Conservation (phyloP, 2,329 filamentous ascomycete species). For the Aspergillus pseudonomiae region DNA sequence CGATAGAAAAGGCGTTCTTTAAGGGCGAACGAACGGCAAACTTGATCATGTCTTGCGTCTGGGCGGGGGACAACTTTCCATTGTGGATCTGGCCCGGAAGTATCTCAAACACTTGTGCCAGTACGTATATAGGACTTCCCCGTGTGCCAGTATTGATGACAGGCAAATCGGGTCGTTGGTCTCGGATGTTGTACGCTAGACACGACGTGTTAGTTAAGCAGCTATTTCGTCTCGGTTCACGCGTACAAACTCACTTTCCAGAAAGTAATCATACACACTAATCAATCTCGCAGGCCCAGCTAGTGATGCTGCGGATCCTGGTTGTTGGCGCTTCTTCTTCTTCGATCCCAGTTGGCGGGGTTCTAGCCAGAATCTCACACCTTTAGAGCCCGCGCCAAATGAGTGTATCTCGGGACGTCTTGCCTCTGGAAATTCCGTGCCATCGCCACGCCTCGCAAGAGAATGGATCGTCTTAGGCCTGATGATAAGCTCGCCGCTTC, state of each 20-base stretch:
- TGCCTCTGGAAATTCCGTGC: not conserved
- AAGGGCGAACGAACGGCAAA: not conserved
- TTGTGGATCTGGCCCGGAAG: slow-evolving; percentile 61
- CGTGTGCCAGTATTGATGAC: slow-evolving; percentile 66
- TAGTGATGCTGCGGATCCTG: not conserved
- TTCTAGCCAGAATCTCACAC: slow-evolving; percentile 8
- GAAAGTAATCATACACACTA: slow-evolving; percentile 27
- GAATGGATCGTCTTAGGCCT: slow-evolving; percentile 1
- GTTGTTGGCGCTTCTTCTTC: not conserved
- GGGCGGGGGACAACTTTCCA: slow-evolving; percentile 37
- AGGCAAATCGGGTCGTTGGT: slow-evolving; percentile 47
- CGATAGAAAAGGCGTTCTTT: not conserved
- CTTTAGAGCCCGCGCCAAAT: slow-evolving; percentile 6
- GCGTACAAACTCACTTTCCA: slow-evolving; percentile 16
- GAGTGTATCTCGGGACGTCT: not conserved
- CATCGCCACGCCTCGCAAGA: slow-evolving; percentile 6
- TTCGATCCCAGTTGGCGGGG: not conserved
- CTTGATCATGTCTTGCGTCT: slow-evolving; percentile 5
- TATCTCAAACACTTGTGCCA: slow-evolving; percentile 65
- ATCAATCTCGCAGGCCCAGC: slow-evolving; percentile 15
- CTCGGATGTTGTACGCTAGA: slow-evolving; percentile 39
- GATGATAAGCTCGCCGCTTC: not conserved
- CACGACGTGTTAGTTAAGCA: not conserved
- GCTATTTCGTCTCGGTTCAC: too few relatives aligned
- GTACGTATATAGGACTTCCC: slow-evolving; percentile 62